A percentile compares a stretch with the other conserved stretches of the same genome.
phyloP scores from a whole-genome alignment of 2,329 filamentous ascomycete species.

The Monilinia fructigena region DNA sequence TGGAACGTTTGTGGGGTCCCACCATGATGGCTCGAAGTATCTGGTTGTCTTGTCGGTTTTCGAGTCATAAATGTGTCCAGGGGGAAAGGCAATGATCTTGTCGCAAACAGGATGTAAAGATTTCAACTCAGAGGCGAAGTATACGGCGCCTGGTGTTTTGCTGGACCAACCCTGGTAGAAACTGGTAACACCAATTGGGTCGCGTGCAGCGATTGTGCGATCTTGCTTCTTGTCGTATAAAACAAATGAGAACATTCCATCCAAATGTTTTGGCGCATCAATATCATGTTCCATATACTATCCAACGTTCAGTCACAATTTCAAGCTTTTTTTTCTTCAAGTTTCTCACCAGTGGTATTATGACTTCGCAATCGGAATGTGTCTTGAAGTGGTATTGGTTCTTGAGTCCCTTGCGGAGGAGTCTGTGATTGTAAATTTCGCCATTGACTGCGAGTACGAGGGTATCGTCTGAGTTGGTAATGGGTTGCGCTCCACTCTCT shows the following conservation, averaged over 20 bases:
- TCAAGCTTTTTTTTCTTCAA: constrained; percentile 14
- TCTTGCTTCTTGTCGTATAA: constrained; percentile 94
- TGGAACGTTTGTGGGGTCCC: constrained; percentile 78
- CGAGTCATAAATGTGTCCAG: constrained; percentile 94
- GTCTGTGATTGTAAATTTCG: constrained; percentile 99
- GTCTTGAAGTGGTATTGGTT: constrained; percentile 95
- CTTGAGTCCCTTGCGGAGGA: constrained; percentile 84
- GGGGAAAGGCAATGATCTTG: constrained; percentile 90
- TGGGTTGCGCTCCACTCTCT: constrained; percentile 87
- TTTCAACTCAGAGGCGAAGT: constrained; percentile 97
- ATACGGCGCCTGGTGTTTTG: constrained; percentile 77
- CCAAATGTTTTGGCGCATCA: constrained; percentile 88
- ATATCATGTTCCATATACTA: constrained; percentile 90
- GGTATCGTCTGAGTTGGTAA: constrained; percentile 85
- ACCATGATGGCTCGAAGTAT: constrained; percentile 93
- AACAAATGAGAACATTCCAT: constrained; percentile 99
- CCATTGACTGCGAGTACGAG: constrained; percentile 96
- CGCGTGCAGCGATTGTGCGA: constrained; percentile 87
- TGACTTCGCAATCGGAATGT: constrained; percentile 96
- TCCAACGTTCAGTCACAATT: constrained; percentile 24
- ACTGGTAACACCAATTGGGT: constrained; percentile 95
- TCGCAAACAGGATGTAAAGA: constrained; percentile 91
- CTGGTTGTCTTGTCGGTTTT: constrained; percentile 79
- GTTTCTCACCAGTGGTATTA: constrained; percentile 81
- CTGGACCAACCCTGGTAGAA: constrained; percentile 95